Evolutionary conservation across 352 stramenopile genomes (phyloP).

Genomic region (Pythium vanterpoolii): DNA sequence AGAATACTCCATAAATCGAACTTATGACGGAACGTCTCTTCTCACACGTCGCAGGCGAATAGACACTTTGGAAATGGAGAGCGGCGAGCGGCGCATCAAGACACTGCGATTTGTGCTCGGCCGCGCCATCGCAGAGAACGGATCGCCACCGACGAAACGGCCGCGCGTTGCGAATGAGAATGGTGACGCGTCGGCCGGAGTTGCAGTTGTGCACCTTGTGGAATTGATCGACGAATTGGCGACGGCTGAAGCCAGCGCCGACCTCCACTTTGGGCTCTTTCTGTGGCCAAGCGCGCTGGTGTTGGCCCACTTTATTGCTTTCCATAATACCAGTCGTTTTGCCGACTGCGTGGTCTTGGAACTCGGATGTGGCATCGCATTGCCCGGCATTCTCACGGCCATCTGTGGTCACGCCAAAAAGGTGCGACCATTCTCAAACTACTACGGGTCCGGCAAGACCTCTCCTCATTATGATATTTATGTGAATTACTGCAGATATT

Average conservation of each 20-base stretch:
- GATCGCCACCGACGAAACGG: not conserved
- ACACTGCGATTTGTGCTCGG: slow-evolving; percentile 5
- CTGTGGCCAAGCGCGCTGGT: slow-evolving; percentile 58
- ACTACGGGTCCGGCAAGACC: not conserved
- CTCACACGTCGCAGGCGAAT: not conserved
- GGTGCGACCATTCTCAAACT: slow-evolving; percentile 5
- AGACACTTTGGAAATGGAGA: not conserved
- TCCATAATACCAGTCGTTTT: slow-evolving; percentile 24
- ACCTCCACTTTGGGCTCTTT: slow-evolving; percentile 62
- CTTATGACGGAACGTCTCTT: not conserved
- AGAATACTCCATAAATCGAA: not conserved
- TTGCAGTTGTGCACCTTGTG: slow-evolving; percentile 43
- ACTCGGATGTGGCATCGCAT: slow-evolving; percentile 59
- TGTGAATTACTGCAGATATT: slow-evolving; percentile 35
- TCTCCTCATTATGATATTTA: not conserved
- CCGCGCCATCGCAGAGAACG: not conserved
- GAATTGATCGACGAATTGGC: slow-evolving; percentile 52
- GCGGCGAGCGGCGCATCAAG: not conserved
- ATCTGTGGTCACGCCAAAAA: slow-evolving; percentile 32
- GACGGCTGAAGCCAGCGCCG: slow-evolving; percentile 34
- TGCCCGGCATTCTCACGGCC: slow-evolving; percentile 58
- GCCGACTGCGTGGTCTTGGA: slow-evolving; percentile 49
- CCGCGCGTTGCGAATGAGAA: not conserved
- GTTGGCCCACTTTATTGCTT: slow-evolving; percentile 47
- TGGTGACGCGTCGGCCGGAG: not conserved